phyloP scores from a whole-genome alignment of 192 early-diverging fungal genomes.

The Coemansia brasiliensis region DNA sequence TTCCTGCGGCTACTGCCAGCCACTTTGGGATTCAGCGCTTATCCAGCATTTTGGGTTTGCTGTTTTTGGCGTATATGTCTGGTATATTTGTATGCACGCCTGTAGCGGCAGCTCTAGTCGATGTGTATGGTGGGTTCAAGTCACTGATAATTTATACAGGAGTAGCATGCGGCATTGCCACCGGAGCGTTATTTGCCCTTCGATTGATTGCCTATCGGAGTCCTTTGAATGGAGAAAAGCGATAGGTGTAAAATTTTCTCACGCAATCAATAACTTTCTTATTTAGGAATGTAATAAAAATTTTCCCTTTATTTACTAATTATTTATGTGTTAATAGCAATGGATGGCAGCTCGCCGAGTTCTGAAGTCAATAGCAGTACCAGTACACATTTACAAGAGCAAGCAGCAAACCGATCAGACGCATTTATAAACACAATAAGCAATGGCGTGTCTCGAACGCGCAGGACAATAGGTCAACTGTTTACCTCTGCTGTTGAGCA shows the following conservation, averaged over 20 bases:
- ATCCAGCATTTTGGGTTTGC: constrained; percentile 32
- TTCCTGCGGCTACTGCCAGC: constrained; percentile 36
- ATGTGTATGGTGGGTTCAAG: constrained; percentile 23
- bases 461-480: constrained; percentile 9
- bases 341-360: too few relatives aligned
- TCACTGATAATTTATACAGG: constrained; percentile 33
- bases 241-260: too few relatives aligned
- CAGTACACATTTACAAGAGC: too few relatives aligned
- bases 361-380: too few relatives aligned
- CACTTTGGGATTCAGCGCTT: constrained; percentile 33
- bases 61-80: constrained; percentile 25
- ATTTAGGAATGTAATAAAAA: too few relatives aligned
- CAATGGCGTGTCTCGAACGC: constrained; percentile 7
- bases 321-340: too few relatives aligned
- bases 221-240: too few relatives aligned
- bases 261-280: too few relatives aligned
- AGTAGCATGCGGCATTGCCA: constrained; percentile 13
- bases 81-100: constrained; percentile 33
- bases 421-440: constrained; percentile 9
- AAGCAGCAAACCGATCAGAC: not conserved
- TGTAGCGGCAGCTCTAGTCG: constrained; percentile 29
- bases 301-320: too few relatives aligned
- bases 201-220: not conserved
- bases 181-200: not conserved
- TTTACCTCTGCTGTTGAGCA: constrained; percentile 28